Evolutionary conservation across 106 monocot species (phyloP).

Genomic region (Dendrobium huoshanense): DNA sequence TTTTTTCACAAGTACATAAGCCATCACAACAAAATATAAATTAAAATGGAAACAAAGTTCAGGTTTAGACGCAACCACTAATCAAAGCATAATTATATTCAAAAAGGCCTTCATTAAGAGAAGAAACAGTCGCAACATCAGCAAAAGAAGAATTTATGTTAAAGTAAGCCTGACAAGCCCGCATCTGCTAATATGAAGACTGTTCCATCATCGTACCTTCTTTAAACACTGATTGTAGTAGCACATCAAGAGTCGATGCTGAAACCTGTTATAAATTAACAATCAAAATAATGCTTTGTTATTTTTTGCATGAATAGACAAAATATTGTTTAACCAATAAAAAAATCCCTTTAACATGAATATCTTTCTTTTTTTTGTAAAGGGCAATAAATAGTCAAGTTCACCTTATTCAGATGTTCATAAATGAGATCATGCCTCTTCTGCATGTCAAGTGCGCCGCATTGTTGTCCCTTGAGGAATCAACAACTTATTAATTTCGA

Average conservation of each 20-base stretch:
- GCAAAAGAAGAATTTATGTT: neutral
- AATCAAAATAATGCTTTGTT: neutral
- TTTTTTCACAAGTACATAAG: neutral
- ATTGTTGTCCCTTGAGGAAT: conserved; percentile 37
- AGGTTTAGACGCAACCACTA: neutral
- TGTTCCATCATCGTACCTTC: conserved; percentile 34
- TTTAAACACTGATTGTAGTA: conserved; percentile 6
- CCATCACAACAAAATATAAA: neutral
- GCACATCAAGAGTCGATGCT: conserved; percentile 26
- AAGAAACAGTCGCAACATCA: neutral
- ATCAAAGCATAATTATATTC: neutral
- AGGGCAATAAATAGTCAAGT: neutral
- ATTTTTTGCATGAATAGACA: neutral
- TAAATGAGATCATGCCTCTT: conserved; percentile 39
- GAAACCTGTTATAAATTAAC: conserved; percentile 38
- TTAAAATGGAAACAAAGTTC: neutral
- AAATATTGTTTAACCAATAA: neutral
- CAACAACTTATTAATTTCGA: neutral
- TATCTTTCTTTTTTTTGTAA: neutral
- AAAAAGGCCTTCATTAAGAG: neutral
- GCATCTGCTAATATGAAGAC: neutral
- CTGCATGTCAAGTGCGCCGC: conserved; percentile 35
- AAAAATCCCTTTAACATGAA: neutral
- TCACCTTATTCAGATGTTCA: conserved; percentile 55
- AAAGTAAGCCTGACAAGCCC: neutral